Evolutionary conservation across 1,139 yeast species (phyloP), one percentile per base, ranked within the genome.

Genomic region (Kodamaea fungicola): DNA sequence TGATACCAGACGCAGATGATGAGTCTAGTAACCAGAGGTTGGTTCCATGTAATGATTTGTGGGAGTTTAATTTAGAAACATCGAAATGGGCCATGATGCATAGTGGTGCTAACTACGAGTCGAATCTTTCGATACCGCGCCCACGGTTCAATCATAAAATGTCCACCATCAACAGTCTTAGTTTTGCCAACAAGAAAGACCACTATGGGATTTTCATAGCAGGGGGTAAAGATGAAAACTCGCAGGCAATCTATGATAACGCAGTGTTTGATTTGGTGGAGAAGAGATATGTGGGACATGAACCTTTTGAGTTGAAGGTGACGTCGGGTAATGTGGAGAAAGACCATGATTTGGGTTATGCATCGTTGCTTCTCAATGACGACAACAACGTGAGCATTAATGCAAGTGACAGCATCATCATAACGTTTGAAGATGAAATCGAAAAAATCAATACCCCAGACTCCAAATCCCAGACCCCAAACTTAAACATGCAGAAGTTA

Each of bases 21-120:
- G 37, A 34, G 16, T 28, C 35, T n/a, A 19, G 34, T 12, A 40
- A 36, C 22, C 32, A 52, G 31, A 47, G 45, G 25, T 54, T 81
- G 16, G 59, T 62, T 2, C 76, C 84, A 0, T 49, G 71, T 12
- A 80, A 80, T 47, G 92, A 83, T 46, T 57, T 82, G 16, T 84
- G 92, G 90, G 73, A 71, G 44, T 76, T 81, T 45, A 73, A 80
- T 52, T 56, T 80, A 32, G 71, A 66, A 30, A 56, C 69, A 2
- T 64, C 64, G 35, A 54, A 55, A 12, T 83, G 90, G 89, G 55
- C 52, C 1, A 65, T 76, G 35, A 55, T 78, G 3, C 71, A 71
- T 41, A 71, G 64, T 41, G 78, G 74, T 2, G 12, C 43, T 10
- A 52, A 49, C 28, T 50, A 45, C 39, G 50, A 54, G 21, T 40